Percentiles rank a stretch among this genome's conserved stretches.
These are phyloP conservation scores for Paramyrothecium sp. DNA, from an alignment of 2,329 filamentous ascomycete species.

Conservation along the genomic window DNA sequence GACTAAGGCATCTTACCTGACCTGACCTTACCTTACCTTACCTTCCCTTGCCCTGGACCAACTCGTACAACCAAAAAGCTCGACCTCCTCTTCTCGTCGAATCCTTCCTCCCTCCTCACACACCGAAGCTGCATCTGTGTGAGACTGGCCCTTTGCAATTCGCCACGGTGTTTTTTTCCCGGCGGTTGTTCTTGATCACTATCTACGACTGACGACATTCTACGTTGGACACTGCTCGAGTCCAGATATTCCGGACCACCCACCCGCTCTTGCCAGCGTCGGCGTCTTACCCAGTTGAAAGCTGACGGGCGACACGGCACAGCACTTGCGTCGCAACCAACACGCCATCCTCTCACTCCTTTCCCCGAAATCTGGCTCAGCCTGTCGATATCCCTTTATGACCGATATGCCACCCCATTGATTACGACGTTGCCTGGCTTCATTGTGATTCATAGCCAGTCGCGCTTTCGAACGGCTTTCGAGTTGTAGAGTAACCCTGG, in stretches of 20 bases:
- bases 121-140: neutral
- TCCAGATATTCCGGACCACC: too few relatives aligned
- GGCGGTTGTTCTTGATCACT: too few relatives aligned
- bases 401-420: slow-evolving; percentile 18
- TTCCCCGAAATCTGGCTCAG: neutral
- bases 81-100: neutral
- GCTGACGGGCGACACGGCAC: too few relatives aligned
- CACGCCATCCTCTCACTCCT: too few relatives aligned
- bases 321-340: too few relatives aligned
- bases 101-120: neutral
- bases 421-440: slow-evolving; percentile 6
- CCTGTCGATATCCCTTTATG: neutral
- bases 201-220: too few relatives aligned
- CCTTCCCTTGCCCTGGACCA: too few relatives aligned
- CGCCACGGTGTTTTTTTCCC: neutral
- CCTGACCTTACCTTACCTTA: too few relatives aligned
- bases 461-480: slow-evolving; percentile 1
- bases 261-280: too few relatives aligned
- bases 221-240: too few relatives aligned
- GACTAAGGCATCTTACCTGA: too few relatives aligned
- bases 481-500: neutral
- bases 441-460: neutral
- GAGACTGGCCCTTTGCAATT: neutral
- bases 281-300: too few relatives aligned
- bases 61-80: neutral